Base-by-base conservation (phyloP, 2,329 filamentous ascomycete genomes). In the Aspergillus sp. region DNA sequence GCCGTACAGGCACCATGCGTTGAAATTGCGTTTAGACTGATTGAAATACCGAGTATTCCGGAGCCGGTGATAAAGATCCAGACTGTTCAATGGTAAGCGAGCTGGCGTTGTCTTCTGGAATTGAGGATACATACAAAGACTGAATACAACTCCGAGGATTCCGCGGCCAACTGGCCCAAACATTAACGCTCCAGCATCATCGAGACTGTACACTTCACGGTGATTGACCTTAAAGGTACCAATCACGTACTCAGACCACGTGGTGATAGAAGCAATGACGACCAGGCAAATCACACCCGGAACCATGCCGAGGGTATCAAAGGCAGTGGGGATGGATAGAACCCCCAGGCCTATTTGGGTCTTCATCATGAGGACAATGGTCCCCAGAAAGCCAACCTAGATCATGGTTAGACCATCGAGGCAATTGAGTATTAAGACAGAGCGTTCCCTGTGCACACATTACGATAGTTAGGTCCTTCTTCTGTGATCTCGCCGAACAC, bases 141-240 rank as follows among this genome's bases (percentile, higher is more conserved):
- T 58, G 32, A 66, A 65, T 24, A 26, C 49, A n/a, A 58, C 20
- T 14, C 54, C 57, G 11, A 85, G 75, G 12, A 84, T 61, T 62
- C 83, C 82, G 24, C 81, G 77, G 0, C 84, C 83, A 5, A 81
- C 59, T 1, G 77, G 79, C 2, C 84, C 84, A 56, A 85, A 84
- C 20, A 86, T 74, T 55, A 85, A 79, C 47, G 71, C 72, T 6
- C 83, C 83, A 0, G 82, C 83, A 58, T 86, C 83, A 49, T 83
- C 83, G 73, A 85, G 84, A 51, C 80, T 81, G 65, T 86, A 84
- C 1, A 85, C 82, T 60, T 84, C 76, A 0, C 79, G 80, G 64
- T 85, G 83, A 5, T 74, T 71, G 24, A 83, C 63, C 65, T 85
- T 85, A 73, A 85, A 85, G 2, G 49, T 49, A 7, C 67, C 81